A percentile compares a stretch with the other conserved stretches of the same genome.
phyloP scores from a whole-genome alignment of 2,329 filamentous ascomycete species.

The Triangularia verruculosa region DNA sequence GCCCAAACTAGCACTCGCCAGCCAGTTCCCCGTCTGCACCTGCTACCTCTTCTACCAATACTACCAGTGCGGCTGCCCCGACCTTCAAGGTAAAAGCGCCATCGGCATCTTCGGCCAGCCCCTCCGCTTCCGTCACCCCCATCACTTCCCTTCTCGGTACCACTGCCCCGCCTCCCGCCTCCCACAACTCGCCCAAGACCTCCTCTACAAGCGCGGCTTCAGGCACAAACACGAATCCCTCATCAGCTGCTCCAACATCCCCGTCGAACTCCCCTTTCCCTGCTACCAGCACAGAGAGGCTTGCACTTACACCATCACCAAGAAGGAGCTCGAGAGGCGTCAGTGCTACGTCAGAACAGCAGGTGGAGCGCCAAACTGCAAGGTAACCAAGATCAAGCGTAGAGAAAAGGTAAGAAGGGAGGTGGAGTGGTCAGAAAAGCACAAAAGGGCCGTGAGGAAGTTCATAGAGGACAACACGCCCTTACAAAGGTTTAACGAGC shows the following conservation, averaged over 20 bases:
- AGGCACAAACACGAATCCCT: constrained; percentile 4
- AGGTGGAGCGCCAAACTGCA: neutral
- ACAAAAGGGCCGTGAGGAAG: neutral
- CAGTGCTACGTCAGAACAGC: neutral
- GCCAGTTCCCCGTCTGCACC: constrained; percentile 7
- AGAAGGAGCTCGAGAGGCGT: neutral
- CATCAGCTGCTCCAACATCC: neutral
- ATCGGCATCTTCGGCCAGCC: neutral
- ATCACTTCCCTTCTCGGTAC: neutral
- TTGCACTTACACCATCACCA: neutral
- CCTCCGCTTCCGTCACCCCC: neutral
- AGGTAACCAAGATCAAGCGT: neutral
- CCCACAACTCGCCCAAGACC: neutral
- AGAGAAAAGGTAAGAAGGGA: neutral
- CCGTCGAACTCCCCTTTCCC: constrained; percentile 20
- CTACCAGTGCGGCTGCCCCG: constrained; percentile 22
- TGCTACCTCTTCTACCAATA: constrained; percentile 17
- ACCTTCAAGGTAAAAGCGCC: too few relatives aligned
- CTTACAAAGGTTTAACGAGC: neutral
- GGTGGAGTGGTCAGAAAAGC: neutral
- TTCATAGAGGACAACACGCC: neutral
- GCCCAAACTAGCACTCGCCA: neutral
- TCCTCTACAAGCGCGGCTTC: neutral
- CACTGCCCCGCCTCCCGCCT: constrained; percentile 6
- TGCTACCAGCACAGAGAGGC: constrained; percentile 15